phyloP scores from a whole-genome alignment of 2,329 filamentous ascomycete genomes.

The Pseudopyricularia javanii region DNA sequence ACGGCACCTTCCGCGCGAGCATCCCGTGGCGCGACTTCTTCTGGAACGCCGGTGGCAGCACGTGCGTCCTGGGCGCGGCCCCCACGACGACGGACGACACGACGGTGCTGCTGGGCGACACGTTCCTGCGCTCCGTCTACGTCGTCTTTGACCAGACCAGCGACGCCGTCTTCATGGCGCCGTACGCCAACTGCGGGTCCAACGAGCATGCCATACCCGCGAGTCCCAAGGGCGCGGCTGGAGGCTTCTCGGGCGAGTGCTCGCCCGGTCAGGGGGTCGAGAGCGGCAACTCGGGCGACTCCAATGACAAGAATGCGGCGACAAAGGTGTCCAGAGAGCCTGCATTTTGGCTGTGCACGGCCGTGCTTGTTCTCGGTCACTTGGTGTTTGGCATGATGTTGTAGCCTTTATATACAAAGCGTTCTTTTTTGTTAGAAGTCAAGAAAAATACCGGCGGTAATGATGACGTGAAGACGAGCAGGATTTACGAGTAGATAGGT shows the following conservation, averaged over 20 bases:
- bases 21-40: slow-evolving; percentile 37
- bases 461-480: too few species aligned
- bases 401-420: too few species aligned
- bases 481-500: too few species aligned
- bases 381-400: not conserved
- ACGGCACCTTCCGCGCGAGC: slow-evolving; percentile 19
- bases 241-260: slow-evolving; percentile 10
- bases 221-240: slow-evolving; percentile 1
- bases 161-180: slow-evolving; percentile 35
- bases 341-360: not conserved
- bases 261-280: slow-evolving; percentile 1
- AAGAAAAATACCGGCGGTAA: too few species aligned
- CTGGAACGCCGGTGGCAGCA: slow-evolving; percentile 23
- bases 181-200: slow-evolving; percentile 17
- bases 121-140: slow-evolving; percentile 63
- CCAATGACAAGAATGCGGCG: slow-evolving; percentile 3
- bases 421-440: too few species aligned
- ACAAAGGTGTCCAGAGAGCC: not conserved
- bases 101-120: slow-evolving; percentile 49
- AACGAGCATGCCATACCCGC: slow-evolving; percentile 15
- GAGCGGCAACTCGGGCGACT: not conserved
- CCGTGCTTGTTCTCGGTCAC: not conserved
- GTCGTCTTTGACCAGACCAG: slow-evolving; percentile 64
- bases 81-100: slow-evolving; percentile 9
- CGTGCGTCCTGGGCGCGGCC: slow-evolving; percentile 26